Evolutionary conservation across 176 grass and related monocot species (phyloP).

Genomic region (Musa schizocarpa): DNA sequence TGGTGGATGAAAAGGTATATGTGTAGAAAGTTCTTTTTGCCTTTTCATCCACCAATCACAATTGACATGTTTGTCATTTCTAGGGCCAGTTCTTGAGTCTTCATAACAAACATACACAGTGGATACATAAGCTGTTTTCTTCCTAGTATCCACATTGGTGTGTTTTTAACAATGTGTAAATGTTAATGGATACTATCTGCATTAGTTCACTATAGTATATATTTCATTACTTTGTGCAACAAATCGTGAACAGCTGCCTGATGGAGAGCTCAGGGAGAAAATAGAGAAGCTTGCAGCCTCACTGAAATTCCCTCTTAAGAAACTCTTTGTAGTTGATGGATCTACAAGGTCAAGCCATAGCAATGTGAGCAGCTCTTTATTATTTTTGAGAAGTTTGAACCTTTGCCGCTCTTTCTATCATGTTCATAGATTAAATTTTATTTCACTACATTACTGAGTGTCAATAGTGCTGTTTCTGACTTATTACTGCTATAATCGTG

Average conservation of each 20-base stretch:
- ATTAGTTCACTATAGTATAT: not conserved
- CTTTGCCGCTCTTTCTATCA: not conserved
- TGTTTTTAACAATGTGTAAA: not conserved
- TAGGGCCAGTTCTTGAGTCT: no score
- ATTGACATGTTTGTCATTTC: no score
- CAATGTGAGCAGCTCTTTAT: slow-evolving; percentile 53
- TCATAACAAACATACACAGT: no score
- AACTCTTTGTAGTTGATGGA: slow-evolving; percentile 94
- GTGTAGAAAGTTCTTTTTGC: not conserved
- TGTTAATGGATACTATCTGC: not conserved
- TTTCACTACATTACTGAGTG: not conserved
- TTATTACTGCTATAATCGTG: not conserved
- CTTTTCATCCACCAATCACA: not conserved
- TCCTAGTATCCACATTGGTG: not conserved
- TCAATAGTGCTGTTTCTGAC: not conserved
- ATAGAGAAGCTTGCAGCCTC: slow-evolving; percentile 93
- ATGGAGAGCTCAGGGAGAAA: slow-evolving; percentile 76
- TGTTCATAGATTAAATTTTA: not conserved
- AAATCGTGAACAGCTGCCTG: slow-evolving; percentile 69
- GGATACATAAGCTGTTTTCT: not conserved
- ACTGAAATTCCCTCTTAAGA: slow-evolving; percentile 94
- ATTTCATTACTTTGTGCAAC: not conserved
- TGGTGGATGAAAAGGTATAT: not conserved
- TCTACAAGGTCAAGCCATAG: slow-evolving; percentile 97
- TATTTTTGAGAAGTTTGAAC: slow-evolving; percentile 4